These are phyloP conservation scores for Brassica nigra DNA, from an alignment of 345 rosid species.

Conservation along the genomic window DNA sequence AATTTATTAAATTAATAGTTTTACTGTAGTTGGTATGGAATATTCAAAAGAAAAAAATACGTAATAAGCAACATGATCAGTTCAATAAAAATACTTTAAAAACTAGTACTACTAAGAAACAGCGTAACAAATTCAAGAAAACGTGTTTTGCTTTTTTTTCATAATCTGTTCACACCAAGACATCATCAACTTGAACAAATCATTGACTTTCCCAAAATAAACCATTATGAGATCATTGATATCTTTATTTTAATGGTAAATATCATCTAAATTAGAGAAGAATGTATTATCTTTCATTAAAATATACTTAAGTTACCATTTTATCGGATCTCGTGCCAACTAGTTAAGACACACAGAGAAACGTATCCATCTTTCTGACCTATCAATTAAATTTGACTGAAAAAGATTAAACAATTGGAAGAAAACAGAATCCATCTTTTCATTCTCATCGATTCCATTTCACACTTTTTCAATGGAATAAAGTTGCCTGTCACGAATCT, in stretches of 20 bases:
- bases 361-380: constrained; percentile 34
- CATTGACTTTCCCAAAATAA: constrained; percentile 16
- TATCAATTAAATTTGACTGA: constrained; percentile 21
- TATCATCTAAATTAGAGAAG: neutral
- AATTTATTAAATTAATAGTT: no score
- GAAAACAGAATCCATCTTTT: constrained; percentile 1
- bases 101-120: neutral
- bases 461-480: constrained; percentile 26
- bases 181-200: neutral
- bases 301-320: neutral
- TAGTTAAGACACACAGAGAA: constrained; percentile 8
- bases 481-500: constrained; percentile 21
- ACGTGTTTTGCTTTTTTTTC: neutral
- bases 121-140: neutral
- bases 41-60: no score
- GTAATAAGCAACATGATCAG: no score
- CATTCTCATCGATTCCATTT: constrained; percentile 15
- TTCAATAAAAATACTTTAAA: no score
- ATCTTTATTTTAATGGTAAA: neutral
- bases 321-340: constrained; percentile 25
- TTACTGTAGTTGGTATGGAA: no score
- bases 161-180: neutral
- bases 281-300: neutral
- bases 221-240: constrained; percentile 6
- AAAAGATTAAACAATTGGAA: constrained; percentile 1